These are phyloP conservation scores for Brassica juncea DNA, from an alignment of 345 rosid genomes.

Conservation along the genomic window DNA sequence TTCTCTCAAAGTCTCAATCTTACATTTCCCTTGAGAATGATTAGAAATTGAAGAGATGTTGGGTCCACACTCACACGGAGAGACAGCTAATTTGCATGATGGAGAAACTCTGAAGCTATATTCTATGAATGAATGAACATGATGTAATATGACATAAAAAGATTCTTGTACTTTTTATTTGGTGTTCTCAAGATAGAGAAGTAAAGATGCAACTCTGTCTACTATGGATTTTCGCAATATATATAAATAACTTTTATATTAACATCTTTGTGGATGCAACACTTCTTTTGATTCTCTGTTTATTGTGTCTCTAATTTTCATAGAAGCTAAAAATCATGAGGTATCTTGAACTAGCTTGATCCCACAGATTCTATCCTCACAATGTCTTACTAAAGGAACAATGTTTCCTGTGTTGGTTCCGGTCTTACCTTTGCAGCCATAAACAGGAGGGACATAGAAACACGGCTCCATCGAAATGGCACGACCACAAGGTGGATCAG, in stretches of 20 bases:
- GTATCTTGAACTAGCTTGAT: not conserved
- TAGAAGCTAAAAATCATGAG: not conserved
- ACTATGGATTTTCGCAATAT: too few species aligned
- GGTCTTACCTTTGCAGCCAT: not conserved
- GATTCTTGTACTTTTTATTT: too few species aligned
- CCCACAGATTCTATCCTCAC: not conserved
- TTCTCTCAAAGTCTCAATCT: not conserved
- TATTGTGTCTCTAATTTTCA: not conserved
- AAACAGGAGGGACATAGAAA: not conserved
- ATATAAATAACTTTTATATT: too few species aligned
- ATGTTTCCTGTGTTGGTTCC: not conserved
- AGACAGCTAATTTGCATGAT: not conserved
- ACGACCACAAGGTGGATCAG: not conserved
- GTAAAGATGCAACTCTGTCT: too few species aligned
- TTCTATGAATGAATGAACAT: too few species aligned
- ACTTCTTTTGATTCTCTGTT: not conserved
- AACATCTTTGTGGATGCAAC: not conserved
- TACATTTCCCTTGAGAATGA: not conserved
- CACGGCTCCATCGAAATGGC: not conserved
- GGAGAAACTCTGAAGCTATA: not conserved
- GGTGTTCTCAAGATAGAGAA: too few species aligned
- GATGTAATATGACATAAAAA: too few species aligned
- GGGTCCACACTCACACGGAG: not conserved
- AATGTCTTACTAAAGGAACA: not conserved
- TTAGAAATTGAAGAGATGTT: not conserved